Base-by-base conservation (phyloP, 2,329 filamentous ascomycete species). In the Penicillium sp. region DNA sequence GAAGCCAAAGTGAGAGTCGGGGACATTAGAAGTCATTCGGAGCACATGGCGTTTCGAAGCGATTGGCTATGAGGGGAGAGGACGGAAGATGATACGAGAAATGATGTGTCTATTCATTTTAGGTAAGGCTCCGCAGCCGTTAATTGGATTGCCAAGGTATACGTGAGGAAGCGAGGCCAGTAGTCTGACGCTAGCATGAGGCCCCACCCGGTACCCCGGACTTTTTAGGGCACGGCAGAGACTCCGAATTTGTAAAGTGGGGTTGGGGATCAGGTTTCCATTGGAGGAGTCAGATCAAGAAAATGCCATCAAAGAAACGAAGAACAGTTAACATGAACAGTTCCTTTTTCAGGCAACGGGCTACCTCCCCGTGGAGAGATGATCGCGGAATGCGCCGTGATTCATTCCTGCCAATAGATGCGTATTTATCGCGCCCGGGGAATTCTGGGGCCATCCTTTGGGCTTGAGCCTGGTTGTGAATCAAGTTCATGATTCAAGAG, bases 181-280 rank as follows among this genome's bases (percentile, higher is more conserved):
- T 37, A 45, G 18, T 41, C 27, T 6, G 46, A 18, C 40, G 41
- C 46, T 54, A 49, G 20, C 11, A 11, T 12, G 18, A 40, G 18
- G 31, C 52, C 47, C 52, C 52, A 42, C n/a, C n/a, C n/a, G n/a
- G n/a, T n/a, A n/a, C 52, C 52, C 52, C 52, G 31, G 52, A 54
- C 50, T 54, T 4, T 54, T 12, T 49, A 50, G 26, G 52, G 35
- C 52, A 49, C 46, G 43, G 52, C 14, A 15, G 20, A 14, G 22
- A n/a, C 41, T 35, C 22, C 35, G 40, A 33, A 37, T 18, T 37
- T 9, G 18, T 18, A 8, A n/a, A n/a, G 7, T 4, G 33, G 8
- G n/a, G 27, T 9, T 31, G 8, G 8, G n/a, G n/a, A 37, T 18
- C 6, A n/a, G n/a, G 1, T 37, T 35, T 4, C 31, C 2, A n/a